These are phyloP conservation scores for Colletotrichum lentis DNA, from an alignment of 2,329 filamentous ascomycete genomes.

Conservation along the genomic window DNA sequence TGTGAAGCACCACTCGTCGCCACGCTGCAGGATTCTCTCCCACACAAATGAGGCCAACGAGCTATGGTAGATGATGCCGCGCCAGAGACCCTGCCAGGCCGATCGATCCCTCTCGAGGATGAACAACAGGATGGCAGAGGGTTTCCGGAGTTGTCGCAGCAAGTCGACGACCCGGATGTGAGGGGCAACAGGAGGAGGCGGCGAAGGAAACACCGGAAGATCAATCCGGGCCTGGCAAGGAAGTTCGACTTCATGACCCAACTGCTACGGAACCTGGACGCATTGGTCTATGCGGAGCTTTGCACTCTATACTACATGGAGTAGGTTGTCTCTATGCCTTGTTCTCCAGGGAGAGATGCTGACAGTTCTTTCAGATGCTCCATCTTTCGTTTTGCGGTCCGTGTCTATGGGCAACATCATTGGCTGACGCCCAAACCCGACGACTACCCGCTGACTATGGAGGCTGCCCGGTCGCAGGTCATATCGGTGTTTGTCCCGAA, in stretches of 20 bases:
- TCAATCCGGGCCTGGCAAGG: slow-evolving; percentile 57
- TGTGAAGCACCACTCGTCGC: slow-evolving; percentile 26
- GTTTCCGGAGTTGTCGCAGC: slow-evolving; percentile 19
- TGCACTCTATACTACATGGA: slow-evolving; percentile 76
- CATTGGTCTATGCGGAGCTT: slow-evolving; percentile 70
- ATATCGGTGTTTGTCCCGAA: slow-evolving; percentile 67
- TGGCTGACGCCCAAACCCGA: slow-evolving; percentile 71
- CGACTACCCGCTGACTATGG: slow-evolving; percentile 62
- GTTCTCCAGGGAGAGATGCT: slow-evolving; percentile 24
- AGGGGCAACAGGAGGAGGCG: slow-evolving; percentile 45
- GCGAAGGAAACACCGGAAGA: slow-evolving; percentile 50
- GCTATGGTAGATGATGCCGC: slow-evolving; percentile 63
- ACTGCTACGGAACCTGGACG: slow-evolving; percentile 68
- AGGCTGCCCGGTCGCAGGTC: slow-evolving; percentile 65
- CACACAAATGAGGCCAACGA: slow-evolving; percentile 45
- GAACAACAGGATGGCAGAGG: slow-evolving; percentile 38
- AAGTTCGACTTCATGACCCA: slow-evolving; percentile 69
- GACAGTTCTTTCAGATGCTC: slow-evolving; percentile 62
- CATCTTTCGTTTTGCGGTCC: slow-evolving; percentile 68
- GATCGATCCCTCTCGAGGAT: slow-evolving; percentile 39
- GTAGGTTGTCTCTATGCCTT: slow-evolving; percentile 52
- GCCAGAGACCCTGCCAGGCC: slow-evolving; percentile 51
- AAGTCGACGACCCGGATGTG: slow-evolving; percentile 26
- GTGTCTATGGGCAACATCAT: slow-evolving; percentile 66
- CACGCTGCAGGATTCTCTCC: slow-evolving; percentile 21